phyloP scores from a whole-genome alignment of 129 eudicot species.

The Saposhnikovia divaricata region DNA sequence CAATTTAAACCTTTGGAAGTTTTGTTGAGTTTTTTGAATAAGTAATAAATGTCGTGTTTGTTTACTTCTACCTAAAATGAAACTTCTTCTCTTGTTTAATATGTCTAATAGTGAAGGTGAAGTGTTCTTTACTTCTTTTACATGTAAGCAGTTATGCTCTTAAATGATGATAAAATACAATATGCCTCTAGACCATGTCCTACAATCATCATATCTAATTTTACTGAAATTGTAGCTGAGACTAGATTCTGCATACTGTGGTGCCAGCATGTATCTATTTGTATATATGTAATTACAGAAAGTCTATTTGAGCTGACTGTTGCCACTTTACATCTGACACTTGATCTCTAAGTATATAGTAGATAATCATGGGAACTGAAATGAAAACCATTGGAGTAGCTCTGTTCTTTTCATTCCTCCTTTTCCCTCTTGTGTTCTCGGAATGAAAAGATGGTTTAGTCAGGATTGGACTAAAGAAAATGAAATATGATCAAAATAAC shows the following conservation, averaged over 20 bases:
- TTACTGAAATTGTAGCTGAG: not conserved
- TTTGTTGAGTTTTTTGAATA: not conserved
- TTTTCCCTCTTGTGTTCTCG: slow-evolving; percentile 25
- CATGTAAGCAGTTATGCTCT: not conserved
- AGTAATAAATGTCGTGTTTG: not conserved
- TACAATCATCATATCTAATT: not conserved
- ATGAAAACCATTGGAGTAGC: slow-evolving; percentile 16
- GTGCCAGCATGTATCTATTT: not conserved
- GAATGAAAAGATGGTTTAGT: slow-evolving; percentile 33
- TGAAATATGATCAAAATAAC: slow-evolving; percentile 22
- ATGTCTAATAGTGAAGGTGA: not conserved
- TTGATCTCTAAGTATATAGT: not conserved
- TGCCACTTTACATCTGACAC: not conserved
- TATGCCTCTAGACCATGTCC: not conserved
- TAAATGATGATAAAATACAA: not conserved
- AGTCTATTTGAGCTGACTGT: not conserved
- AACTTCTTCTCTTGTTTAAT: not conserved
- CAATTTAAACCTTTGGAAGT: not conserved
- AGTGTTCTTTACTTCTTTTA: not conserved
- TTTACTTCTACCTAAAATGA: not conserved
- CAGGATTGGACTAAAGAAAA: slow-evolving; percentile 38
- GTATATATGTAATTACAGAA: not conserved
- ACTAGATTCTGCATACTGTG: not conserved
- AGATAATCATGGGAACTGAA: slow-evolving; percentile 29
- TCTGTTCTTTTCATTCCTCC: slow-evolving; percentile 23